Evolutionary conservation across 768 basidiomycete genomes (phyloP).

Genomic region (Collybia mongolica): DNA sequence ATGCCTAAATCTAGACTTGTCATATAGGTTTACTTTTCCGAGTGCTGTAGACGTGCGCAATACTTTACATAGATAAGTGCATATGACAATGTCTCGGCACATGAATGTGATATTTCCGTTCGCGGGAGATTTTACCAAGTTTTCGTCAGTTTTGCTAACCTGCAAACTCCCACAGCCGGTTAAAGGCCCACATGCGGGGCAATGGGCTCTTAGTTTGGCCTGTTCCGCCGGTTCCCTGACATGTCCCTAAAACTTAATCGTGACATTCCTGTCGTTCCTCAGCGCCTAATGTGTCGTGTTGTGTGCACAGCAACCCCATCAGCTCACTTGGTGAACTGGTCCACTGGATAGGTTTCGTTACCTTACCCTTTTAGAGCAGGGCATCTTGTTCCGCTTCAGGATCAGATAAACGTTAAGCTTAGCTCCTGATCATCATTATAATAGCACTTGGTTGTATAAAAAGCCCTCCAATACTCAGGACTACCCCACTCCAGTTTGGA

Average conservation of each 20-base stretch:
- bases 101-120: too few relatives aligned
- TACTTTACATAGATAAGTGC: too few relatives aligned
- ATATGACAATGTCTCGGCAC: too few relatives aligned
- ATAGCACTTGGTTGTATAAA: constrained; percentile 16
- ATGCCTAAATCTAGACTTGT: too few relatives aligned
- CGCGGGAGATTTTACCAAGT: too few relatives aligned
- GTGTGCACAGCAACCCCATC: constrained; percentile 18
- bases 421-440: constrained; percentile 24
- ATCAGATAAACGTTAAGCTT: constrained; percentile 24
- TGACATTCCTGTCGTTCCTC: constrained; percentile 6
- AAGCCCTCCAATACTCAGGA: not conserved
- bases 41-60: too few relatives aligned
- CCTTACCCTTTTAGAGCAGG: constrained; percentile 8
- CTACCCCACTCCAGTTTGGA: constrained; percentile 5
- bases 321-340: constrained; percentile 3
- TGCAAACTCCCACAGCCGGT: not conserved
- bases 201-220: not conserved
- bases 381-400: constrained; percentile 9
- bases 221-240: constrained; percentile 12
- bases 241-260: constrained; percentile 24
- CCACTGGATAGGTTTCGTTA: constrained; percentile 12
- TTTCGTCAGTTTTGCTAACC: too few relatives aligned
- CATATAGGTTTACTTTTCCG: too few relatives aligned
- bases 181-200: not conserved
- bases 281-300: constrained; percentile 12